Conservation (phyloP, 2,329 filamentous ascomycete species). For the Neonectria coccinea region DNA sequence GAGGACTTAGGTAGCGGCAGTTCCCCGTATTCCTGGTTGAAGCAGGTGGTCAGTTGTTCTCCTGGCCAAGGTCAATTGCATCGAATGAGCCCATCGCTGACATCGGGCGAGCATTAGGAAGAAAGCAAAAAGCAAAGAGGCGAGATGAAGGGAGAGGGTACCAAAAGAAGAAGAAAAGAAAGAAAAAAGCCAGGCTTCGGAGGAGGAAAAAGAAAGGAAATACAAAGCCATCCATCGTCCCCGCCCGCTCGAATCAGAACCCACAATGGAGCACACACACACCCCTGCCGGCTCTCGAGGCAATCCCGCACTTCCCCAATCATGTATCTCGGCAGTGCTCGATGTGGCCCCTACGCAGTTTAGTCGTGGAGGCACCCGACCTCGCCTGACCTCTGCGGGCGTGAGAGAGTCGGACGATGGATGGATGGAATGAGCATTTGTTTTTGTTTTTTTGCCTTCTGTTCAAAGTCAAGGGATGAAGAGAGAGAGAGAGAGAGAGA, state of each 20-base stretch:
- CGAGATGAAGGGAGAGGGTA: constrained; percentile 2
- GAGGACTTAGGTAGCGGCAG: neutral
- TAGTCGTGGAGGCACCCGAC: constrained; percentile 30
- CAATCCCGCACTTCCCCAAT: constrained; percentile 28
- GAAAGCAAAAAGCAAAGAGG: neutral
- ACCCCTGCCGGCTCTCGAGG: constrained; percentile 25
- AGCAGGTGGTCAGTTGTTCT: neutral
- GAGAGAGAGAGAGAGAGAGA: neutral
- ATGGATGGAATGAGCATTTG: neutral
- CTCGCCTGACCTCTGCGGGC: constrained; percentile 13
- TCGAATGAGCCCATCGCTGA: constrained; percentile 11
- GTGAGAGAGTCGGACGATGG: constrained; percentile 2
- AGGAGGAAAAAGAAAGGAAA: constrained; percentile 19
- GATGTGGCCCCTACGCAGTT: constrained; percentile 18
- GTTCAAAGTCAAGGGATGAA: constrained; percentile 2
- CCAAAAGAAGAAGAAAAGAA: constrained; percentile 8
- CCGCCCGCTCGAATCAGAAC: constrained; percentile 30
- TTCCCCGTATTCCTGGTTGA: neutral
- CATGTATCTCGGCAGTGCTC: constrained; percentile 29
- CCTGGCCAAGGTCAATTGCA: neutral
- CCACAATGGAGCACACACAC: constrained; percentile 13
- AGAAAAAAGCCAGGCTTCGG: constrained; percentile 6
- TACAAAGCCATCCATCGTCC: constrained; percentile 21
- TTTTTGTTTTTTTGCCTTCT: no score
- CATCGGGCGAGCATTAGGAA: neutral